Base-by-base conservation (phyloP, 345 rosid species). In the Pistacia atlantica region DNA sequence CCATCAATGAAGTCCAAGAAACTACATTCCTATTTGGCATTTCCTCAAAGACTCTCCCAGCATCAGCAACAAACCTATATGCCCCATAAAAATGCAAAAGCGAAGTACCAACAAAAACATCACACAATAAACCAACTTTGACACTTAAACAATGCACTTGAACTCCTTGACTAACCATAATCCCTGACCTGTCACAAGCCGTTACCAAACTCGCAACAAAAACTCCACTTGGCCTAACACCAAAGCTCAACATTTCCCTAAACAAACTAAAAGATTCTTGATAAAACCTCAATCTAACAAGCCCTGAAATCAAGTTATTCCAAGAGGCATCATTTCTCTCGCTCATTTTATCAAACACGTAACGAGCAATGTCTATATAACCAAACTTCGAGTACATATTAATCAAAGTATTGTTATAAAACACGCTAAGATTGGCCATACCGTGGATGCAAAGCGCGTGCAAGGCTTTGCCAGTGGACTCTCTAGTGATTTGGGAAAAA, bases 1-100 rank as follows among this genome's bases (percentile, higher is more conserved):
- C 90, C 98, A 95, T 93, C 84, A 95, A 71, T 31, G 98, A 91
- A 80, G 98, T 95, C 98, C 98, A 93, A 55, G 98, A 89, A 74
- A 91, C 98, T 5, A 93, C 92, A 76, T 95, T 95, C 76, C 85
- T 85, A 61, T 84, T 74, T 0, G 91, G 92, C 97, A 95, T 93
- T 89, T 91, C 98, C 77, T 90, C 87, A 71, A 95, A 95, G 61
- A 95, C 78, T 81, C 74, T 93, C 81, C 77, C 81, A 11, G 97
- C 90, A 60, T 83, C 65, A 33, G 78, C 64, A 81, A 84, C 85
- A 62, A 82, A 72, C 8, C 89, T 89, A 79, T 86, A 83, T 56
- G 77, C 81, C 45, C 94, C 98, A 82, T 91, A 95, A 42, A 93
- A 83, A 82, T 91, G 96, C 90, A 95, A 74, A 76, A 95, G 73